These are phyloP conservation scores for Patellifolia procumbens DNA, from an alignment of 179 eudicot genomes.

Conservation along the genomic window DNA sequence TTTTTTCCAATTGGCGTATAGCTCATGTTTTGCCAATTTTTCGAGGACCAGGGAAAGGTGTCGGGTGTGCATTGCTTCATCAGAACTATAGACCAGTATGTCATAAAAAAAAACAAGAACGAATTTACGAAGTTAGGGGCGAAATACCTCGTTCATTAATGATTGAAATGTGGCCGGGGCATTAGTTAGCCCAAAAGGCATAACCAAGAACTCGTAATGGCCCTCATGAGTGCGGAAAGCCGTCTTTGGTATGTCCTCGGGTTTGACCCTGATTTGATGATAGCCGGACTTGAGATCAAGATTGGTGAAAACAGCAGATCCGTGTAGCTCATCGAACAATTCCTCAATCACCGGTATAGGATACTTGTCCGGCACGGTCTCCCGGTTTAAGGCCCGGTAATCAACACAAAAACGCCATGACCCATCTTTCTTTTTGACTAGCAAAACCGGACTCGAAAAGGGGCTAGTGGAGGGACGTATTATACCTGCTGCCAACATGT, in stretches of 20 bases:
- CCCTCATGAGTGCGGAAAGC: not conserved
- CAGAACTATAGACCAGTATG: not conserved
- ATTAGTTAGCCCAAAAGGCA: not conserved
- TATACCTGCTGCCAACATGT: not conserved
- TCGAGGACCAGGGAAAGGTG: not conserved
- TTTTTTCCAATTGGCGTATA: not conserved
- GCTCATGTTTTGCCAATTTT: not conserved
- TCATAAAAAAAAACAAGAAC: not conserved
- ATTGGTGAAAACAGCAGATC: not conserved
- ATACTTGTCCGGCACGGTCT: not conserved
- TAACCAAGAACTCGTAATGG: not conserved
- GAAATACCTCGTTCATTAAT: not conserved
- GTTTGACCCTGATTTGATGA: not conserved
- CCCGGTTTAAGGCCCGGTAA: not conserved
- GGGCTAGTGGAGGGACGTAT: not conserved
- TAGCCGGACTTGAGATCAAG: not conserved
- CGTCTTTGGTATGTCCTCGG: not conserved
- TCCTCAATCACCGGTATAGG: not conserved
- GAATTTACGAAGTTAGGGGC: not conserved
- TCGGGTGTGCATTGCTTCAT: not conserved
- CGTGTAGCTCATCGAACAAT: not conserved
- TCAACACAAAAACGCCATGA: not conserved
- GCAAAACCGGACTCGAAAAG: not conserved
- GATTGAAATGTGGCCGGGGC: not conserved
- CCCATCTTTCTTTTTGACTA: conserved; percentile 6